A percentile compares a stretch with the other conserved stretches of the same genome.
Evolutionary conservation across 1,139 yeast species (phyloP).

Genomic region (Sugiyamaella novakii): DNA sequence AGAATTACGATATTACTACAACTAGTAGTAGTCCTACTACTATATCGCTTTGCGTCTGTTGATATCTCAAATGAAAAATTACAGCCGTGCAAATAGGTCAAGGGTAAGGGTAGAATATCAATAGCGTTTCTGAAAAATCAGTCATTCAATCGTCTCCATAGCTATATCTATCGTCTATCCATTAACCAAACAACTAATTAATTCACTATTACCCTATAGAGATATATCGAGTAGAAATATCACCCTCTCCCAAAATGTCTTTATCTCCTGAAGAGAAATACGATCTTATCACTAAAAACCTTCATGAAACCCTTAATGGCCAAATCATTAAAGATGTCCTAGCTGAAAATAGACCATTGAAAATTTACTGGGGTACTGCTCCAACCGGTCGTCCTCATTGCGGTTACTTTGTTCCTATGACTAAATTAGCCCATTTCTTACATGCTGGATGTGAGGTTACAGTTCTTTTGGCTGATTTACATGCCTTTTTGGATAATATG

Average conservation of each 20-base stretch:
- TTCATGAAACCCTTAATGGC: conserved; percentile 89
- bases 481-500: conserved; percentile 97
- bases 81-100: conserved; percentile 2
- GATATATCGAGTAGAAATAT: no score
- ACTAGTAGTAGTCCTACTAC: no score
- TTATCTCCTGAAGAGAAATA: conserved; percentile 62
- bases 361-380: conserved; percentile 94
- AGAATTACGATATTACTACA: no score
- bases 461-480: conserved; percentile 92
- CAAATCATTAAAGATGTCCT: conserved; percentile 85
- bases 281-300: conserved; percentile 75
- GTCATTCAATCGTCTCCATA: conserved; percentile 6
- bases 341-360: conserved; percentile 79
- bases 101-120: conserved; percentile 1
- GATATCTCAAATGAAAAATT: conserved; percentile 9
- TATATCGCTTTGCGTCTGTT: no score
- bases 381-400: conserved; percentile 99
- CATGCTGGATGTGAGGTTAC: conserved; percentile 96
- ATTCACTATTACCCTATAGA: no score
- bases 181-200: no score
- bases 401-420: conserved; percentile 98
- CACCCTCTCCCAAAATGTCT: conserved; percentile 5
- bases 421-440: conserved; percentile 90
- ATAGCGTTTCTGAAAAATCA: conserved; percentile 6
- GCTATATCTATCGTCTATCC: background rate